These are phyloP conservation scores for Colletotrichum tropicale DNA, from an alignment of 2,329 filamentous ascomycete genomes.

Conservation along the genomic window DNA sequence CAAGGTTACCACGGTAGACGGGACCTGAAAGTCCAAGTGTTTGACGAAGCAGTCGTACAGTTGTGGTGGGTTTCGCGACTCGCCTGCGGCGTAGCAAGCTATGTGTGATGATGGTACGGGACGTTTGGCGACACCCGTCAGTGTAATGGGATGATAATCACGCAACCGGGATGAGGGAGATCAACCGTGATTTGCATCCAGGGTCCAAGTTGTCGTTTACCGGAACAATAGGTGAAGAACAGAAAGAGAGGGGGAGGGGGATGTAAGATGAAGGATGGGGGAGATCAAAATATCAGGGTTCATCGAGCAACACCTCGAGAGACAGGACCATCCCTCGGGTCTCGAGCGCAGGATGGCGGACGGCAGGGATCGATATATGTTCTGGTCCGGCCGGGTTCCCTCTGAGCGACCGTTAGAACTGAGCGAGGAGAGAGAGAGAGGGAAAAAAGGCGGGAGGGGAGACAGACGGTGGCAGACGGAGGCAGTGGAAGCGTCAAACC, in stretches of 20 bases:
- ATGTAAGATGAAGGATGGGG: not conserved
- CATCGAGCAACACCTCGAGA: constrained; percentile 1
- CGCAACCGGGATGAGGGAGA: not conserved
- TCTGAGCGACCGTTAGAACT: constrained; percentile 2
- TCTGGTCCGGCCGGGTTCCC: not conserved
- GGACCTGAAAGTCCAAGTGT: not conserved
- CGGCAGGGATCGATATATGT: constrained; percentile 13
- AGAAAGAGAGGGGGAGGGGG: not conserved
- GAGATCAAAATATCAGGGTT: not conserved
- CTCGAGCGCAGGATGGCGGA: not conserved
- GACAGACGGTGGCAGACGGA: constrained; percentile 4
- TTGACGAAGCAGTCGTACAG: not conserved
- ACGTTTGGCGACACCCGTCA: not conserved
- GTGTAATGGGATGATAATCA: not conserved
- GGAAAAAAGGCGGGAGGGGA: constrained; percentile 7
- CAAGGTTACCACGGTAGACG: not conserved
- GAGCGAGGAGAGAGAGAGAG: not conserved
- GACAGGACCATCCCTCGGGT: not conserved
- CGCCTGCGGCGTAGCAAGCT: not conserved
- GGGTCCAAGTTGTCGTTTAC: not conserved
- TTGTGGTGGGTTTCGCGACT: not conserved
- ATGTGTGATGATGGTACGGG: not conserved
- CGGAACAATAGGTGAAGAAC: not conserved
- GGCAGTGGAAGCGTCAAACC: constrained; percentile 17
- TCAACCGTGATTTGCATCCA: not conserved